These are phyloP conservation scores for Erigeron canadensis DNA, from an alignment of 129 eudicot species.

Conservation along the genomic window DNA sequence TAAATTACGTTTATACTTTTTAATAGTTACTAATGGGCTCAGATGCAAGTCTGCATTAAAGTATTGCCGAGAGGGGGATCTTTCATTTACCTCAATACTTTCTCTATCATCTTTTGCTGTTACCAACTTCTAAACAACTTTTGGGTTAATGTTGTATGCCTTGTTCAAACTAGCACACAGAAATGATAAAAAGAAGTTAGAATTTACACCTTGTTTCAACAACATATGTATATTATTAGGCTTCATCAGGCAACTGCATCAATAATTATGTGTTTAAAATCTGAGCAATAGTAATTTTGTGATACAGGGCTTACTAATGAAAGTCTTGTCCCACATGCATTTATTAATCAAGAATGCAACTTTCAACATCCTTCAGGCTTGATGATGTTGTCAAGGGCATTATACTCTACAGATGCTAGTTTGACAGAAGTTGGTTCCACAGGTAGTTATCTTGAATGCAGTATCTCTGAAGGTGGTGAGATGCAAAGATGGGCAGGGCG, in stretches of 20 bases:
- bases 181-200: neutral
- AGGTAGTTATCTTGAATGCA: slow-evolving; percentile 32
- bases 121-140: neutral
- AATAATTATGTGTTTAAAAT: neutral
- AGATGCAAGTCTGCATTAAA: neutral
- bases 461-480: neutral
- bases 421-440: slow-evolving; percentile 33
- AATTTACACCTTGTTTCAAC: neutral
- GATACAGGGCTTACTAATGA: slow-evolving; percentile 25
- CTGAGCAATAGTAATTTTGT: slow-evolving; percentile 4
- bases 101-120: neutral
- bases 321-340: neutral
- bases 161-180: neutral
- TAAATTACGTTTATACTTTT: neutral
- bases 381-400: slow-evolving; percentile 42
- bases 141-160: neutral
- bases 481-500: neutral
- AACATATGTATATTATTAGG: neutral
- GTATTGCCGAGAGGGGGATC: neutral
- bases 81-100: too few relatives aligned
- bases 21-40: neutral
- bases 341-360: slow-evolving; percentile 12
- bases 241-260: neutral
- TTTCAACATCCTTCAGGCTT: slow-evolving; percentile 22
- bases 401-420: slow-evolving; percentile 48